Evolutionary conservation across 192 early-diverging fungal species (phyloP).

Genomic region (Dimargaris cristalligena): DNA sequence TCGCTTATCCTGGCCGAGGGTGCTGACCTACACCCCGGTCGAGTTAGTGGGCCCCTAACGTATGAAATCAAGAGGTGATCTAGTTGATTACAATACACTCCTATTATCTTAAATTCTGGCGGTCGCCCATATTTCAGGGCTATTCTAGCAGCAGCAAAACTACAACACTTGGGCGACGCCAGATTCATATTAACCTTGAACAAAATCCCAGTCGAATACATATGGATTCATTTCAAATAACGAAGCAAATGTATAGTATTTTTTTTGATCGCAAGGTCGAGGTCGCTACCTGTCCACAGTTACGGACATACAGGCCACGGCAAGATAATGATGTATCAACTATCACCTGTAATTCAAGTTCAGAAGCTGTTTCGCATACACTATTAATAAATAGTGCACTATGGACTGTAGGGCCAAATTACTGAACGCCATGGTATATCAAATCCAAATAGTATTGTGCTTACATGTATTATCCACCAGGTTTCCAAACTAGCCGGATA

Average conservation of each 20-base stretch:
- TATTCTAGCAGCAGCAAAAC: no score
- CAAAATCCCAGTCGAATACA: no score
- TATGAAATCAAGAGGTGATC: neutral
- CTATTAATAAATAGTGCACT: neutral
- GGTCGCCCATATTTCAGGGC: no score
- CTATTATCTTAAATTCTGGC: no score
- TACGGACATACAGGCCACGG: conserved; percentile 9
- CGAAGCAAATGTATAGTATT: no score
- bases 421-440: neutral
- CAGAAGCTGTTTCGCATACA: neutral
- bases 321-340: neutral
- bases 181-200: no score
- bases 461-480: neutral
- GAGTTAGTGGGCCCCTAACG: neutral
- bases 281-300: neutral
- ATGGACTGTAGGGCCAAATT: neutral
- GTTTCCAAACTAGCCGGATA: conserved; percentile 6
- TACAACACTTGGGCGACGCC: no score
- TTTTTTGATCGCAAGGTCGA: no score
- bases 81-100: no score
- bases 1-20: neutral
- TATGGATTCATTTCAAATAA: no score
- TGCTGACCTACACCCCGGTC: neutral
- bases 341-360: neutral
- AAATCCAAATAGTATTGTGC: neutral